Base-by-base conservation (phyloP, 805 yeast species). In the Saccharomyces eubayanus region DNA sequence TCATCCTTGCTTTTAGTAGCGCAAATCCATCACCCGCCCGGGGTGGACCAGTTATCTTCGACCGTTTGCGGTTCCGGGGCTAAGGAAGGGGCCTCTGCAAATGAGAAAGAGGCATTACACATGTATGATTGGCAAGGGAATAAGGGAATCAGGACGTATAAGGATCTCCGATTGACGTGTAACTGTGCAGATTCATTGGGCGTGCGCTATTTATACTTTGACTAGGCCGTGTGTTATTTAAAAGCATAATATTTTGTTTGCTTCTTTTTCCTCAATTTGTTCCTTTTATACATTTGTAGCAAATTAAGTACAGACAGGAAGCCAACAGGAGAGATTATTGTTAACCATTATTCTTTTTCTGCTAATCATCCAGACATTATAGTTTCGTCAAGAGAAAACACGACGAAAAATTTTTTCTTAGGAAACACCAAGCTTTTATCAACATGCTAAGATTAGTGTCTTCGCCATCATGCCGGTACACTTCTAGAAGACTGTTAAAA, bases 391-490 rank as follows among this genome's bases (percentile, higher is more conserved):
- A 6, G 5, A 36, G 16, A 21, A 36, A 16, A n/a, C 24, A 24
- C 43, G 11, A 36, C 24, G 16, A 16, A 16, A 36, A 36, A 36
- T 29, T 16, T 16, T 36, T n/a, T 4, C n/a, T n/a, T n/a, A n/a
- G 31, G 14, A 28, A 45, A 16, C 10, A 27, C n/a, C 20, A 50
- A 40, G 14, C 28, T 21, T 24, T 28, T 27, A 21, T 28, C 47
- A 46, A 6, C 16, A 55, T 56, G 58, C 54, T 56, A 45, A 53
- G 53, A 46, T 53, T 56, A 14, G 41, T 55, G 43, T 50, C 58
- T n/a, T 21, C 29, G 27, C 51, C 48, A 28, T 41, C 51, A 2
- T 41, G 50, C 28, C 28, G 31, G 28, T 40, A 40, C 9, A 45
- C 46, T 28, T 46, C 56, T 14, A 53, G 30, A 51, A 41, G 54